These are phyloP conservation scores for Waltiozyma sp. DNA, from an alignment of 1,139 yeast genomes.

Conservation along the genomic window DNA sequence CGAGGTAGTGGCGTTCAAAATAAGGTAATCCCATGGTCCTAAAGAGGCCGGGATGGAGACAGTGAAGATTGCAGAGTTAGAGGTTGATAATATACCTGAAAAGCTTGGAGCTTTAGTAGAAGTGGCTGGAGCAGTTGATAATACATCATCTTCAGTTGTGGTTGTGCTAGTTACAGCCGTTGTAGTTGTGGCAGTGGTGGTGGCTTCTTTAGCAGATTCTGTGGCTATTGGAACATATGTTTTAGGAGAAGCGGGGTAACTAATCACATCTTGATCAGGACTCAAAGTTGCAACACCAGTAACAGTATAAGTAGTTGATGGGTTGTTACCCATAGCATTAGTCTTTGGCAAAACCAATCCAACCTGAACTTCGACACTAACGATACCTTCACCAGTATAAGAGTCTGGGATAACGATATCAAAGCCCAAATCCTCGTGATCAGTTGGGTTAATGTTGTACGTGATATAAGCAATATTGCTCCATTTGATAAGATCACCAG, in stretches of 20 bases:
- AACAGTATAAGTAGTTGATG: background rate
- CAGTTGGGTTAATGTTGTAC: background rate
- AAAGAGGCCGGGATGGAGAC: background rate
- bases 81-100: background rate
- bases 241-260: background rate
- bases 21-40: background rate
- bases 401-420: background rate
- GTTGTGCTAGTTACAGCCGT: background rate
- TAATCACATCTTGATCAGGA: background rate
- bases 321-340: background rate
- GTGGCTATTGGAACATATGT: background rate
- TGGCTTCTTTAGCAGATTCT: background rate
- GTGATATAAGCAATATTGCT: background rate
- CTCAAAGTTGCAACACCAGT: conserved; percentile 7
- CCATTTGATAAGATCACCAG: background rate
- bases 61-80: background rate
- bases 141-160: too few species aligned
- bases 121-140: background rate
- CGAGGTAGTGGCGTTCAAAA: background rate
- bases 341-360: background rate
- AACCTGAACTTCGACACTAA: background rate
- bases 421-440: background rate
- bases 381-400: background rate
- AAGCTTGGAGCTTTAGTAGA: background rate
- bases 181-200: background rate